Evolutionary conservation across 2,329 filamentous ascomycete genomes (phyloP), one percentile per base, ranked within the genome.

Genomic region (Trichoderma koningiopsis): DNA sequence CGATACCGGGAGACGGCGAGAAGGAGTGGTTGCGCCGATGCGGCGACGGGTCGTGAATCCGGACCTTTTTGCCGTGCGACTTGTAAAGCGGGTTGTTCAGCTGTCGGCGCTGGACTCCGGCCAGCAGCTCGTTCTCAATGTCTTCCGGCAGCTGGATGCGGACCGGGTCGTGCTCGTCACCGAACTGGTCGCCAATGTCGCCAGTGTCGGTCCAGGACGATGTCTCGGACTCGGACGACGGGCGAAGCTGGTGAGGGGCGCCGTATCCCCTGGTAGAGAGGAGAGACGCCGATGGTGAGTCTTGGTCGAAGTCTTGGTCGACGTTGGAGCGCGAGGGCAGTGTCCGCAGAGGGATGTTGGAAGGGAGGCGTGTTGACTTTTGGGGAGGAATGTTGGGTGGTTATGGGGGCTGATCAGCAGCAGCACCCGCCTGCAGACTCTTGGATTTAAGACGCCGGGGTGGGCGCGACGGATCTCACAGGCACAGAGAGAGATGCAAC

Each of bases 131-230:
- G 75, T 86, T 87, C 79, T 92, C 88, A 70, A 91, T 81, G 74
- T 89, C 89, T 74, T 88, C 84, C 76, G 86, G 85, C 70, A 95
- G 85, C 76, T 88, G 90, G 74, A 89, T 87, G 74, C 88, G 89
- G 74, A 97, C 86, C 70, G 93, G 92, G 79, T 97, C 93, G 81
- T 95, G 89, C 77, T 90, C 89, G 84, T 92, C 91, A 76, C 88
- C 92, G 75, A 94, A 86, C 85, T 96, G 95, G 83, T 97, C 95
- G 77, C 93, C 93, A 76, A 98, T 88, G 81, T 98, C 96, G 77
- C 94, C 95, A 56, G 95, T 97, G 81, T 97, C 94, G 78, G 92
- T 94, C 94, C 93, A 97, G 75, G 92, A 89, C 70, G 90, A 97
- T 75, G 90, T 93, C 72, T 84, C 83, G 80, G 92, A 92, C 76